Evolutionary conservation across 768 basidiomycete genomes (phyloP).

Genomic region (Imleria badia): DNA sequence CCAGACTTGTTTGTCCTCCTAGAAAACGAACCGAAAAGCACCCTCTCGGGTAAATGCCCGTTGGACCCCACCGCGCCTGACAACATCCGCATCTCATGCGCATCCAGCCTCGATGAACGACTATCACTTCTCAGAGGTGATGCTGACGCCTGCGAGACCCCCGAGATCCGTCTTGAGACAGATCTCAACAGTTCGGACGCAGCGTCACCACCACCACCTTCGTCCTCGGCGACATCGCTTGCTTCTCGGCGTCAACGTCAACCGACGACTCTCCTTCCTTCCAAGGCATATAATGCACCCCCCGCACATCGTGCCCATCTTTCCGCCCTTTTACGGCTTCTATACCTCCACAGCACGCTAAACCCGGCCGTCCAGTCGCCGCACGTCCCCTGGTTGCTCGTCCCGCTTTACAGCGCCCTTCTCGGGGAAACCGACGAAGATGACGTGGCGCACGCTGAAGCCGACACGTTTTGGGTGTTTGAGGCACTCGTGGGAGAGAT

Average conservation of each 20-base stretch:
- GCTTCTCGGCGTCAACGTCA: conserved; percentile 25
- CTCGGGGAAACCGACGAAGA: conserved; percentile 59
- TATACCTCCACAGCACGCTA: conserved; percentile 68
- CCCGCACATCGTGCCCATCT: conserved; percentile 58
- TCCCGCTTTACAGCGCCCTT: conserved; percentile 66
- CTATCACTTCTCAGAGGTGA: conserved; percentile 43
- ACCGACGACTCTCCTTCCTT: conserved; percentile 47
- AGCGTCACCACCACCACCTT: conserved; percentile 10
- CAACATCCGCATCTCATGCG: conserved; percentile 47
- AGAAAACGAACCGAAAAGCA: conserved; percentile 50
- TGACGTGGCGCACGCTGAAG: conserved; percentile 67
- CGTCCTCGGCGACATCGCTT: conserved; percentile 37
- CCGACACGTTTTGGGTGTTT: conserved; percentile 82
- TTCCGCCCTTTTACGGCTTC: conserved; percentile 63
- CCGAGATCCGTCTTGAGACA: conserved; percentile 42
- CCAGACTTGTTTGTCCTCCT: conserved; percentile 48
- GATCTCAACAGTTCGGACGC: conserved; percentile 16
- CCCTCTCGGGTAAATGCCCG: conserved; percentile 40
- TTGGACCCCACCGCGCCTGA: conserved; percentile 48
- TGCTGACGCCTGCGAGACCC: conserved; percentile 25
- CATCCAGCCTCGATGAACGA: conserved; percentile 54
- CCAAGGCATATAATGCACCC: conserved; percentile 43
- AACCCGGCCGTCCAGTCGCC: conserved; percentile 73
- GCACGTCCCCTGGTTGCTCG: conserved; percentile 65
- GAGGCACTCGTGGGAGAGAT: conserved; percentile 74